Conservation (phyloP, 225 moss, liverwort and hornwort species). For the Straminergon stramineum region DNA sequence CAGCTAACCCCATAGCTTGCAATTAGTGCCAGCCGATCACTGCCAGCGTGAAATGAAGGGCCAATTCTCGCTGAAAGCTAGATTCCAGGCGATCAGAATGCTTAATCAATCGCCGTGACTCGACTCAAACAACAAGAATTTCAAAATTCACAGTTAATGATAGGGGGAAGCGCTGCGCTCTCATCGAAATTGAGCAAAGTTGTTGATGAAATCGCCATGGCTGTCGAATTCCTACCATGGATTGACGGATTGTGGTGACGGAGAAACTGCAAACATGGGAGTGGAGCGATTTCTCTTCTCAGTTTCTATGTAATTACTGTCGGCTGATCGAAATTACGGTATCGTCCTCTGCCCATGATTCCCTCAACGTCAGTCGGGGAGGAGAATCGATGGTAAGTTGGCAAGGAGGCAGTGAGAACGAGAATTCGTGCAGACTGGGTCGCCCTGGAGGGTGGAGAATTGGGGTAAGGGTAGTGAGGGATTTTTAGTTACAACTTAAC, state of each 20-base stretch:
- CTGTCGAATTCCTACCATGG: not conserved
- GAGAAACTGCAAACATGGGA: not conserved
- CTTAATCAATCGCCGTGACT: not conserved
- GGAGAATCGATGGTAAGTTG: not conserved
- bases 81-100: not conserved
- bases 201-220: not conserved
- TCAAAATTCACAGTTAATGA: not conserved
- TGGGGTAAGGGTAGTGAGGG: too few species aligned
- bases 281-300: too few species aligned
- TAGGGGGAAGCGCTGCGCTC: not conserved
- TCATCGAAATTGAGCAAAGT: not conserved
- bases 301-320: not conserved
- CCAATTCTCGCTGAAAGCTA: not conserved
- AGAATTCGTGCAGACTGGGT: not conserved
- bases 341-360: not conserved
- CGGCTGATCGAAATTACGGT: not conserved
- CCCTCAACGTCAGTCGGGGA: not conserved
- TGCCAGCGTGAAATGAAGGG: not conserved
- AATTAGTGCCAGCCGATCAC: not conserved
- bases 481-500: not conserved
- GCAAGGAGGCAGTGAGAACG: not conserved
- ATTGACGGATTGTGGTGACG: not conserved
- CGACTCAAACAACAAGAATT: not conserved
- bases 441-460: not conserved
- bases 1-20: not conserved